phyloP scores from a whole-genome alignment of 2,329 filamentous ascomycete species.

The Sarocladium kiliense region DNA sequence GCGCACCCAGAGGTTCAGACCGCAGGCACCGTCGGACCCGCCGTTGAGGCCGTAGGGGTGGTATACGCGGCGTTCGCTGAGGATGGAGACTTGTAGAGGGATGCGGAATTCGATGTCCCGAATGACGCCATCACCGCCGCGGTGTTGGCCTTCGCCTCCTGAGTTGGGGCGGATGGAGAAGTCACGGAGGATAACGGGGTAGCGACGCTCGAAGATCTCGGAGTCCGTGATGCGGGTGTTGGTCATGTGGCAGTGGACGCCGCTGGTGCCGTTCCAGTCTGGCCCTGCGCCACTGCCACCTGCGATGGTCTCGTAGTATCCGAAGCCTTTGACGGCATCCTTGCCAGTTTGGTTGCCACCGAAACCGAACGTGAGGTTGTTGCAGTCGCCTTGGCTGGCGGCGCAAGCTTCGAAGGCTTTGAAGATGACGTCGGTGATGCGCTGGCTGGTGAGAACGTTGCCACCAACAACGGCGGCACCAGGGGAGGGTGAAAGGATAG shows the following conservation, averaged over 20 bases:
- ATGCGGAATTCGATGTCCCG: slow-evolving; percentile 77
- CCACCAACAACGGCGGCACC: slow-evolving; percentile 77
- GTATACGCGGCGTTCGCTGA: slow-evolving; percentile 74
- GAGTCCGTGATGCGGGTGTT: slow-evolving; percentile 69
- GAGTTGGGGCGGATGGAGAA: slow-evolving; percentile 62
- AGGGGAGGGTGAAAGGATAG: slow-evolving; percentile 70
- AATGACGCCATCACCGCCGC: slow-evolving; percentile 68
- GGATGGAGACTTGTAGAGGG: slow-evolving; percentile 69
- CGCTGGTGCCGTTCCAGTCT: slow-evolving; percentile 36
- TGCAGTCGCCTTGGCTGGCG: slow-evolving; percentile 74
- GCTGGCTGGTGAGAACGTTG: slow-evolving; percentile 56
- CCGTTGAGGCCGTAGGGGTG: slow-evolving; percentile 65
- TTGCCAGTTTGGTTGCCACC: slow-evolving; percentile 38
- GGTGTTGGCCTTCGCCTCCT: slow-evolving; percentile 60
- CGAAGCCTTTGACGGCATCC: slow-evolving; percentile 34
- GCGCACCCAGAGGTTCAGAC: slow-evolving; percentile 83
- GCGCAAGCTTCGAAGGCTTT: slow-evolving; percentile 77
- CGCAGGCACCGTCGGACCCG: slow-evolving; percentile 71
- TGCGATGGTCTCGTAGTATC: slow-evolving; percentile 57
- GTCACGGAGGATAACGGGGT: slow-evolving; percentile 67
- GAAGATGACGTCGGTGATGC: slow-evolving; percentile 40
- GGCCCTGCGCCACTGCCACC: slow-evolving; percentile 66
- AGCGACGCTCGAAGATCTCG: slow-evolving; percentile 43
- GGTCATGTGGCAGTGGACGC: slow-evolving; percentile 55
- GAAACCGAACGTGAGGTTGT: slow-evolving; percentile 81